Percentiles rank a stretch among this genome's conserved stretches.
Evolutionary conservation across 129 eudicot genomes (phyloP).

Genomic region (Logfia minima): DNA sequence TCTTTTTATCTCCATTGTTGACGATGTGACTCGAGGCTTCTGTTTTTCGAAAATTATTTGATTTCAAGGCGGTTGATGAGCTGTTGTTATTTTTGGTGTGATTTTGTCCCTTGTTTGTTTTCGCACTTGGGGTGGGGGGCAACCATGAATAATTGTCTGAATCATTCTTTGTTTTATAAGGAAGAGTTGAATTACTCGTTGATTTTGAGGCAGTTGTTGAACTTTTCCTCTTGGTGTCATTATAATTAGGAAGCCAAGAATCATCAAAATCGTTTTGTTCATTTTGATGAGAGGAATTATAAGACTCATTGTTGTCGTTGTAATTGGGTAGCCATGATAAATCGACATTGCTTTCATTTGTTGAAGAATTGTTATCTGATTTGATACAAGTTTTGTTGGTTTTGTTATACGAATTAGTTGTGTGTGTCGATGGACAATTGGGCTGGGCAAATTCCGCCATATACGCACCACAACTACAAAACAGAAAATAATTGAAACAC

Average conservation of each 20-base stretch:
- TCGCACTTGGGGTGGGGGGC: slow-evolving; percentile 10
- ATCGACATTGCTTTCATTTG: slow-evolving; percentile 16
- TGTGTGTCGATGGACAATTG: slow-evolving; percentile 13
- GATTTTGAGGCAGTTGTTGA: neutral
- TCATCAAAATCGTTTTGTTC: slow-evolving; percentile 16
- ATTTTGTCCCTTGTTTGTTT: neutral
- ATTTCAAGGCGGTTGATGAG: neutral
- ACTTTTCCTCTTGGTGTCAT: slow-evolving; percentile 3
- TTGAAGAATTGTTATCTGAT: neutral
- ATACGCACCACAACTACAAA: neutral
- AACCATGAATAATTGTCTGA: slow-evolving; percentile 22
- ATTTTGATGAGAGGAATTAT: slow-evolving; percentile 2
- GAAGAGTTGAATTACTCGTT: slow-evolving; percentile 1
- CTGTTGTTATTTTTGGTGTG: too few species aligned
- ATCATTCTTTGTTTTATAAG: slow-evolving; percentile 14
- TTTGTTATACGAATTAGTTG: slow-evolving; percentile 8
- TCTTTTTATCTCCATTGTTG: neutral
- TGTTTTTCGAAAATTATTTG: slow-evolving; percentile 1
- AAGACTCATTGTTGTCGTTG: slow-evolving; percentile 1
- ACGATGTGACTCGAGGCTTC: neutral
- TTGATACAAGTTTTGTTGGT: neutral
- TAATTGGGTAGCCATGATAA: slow-evolving; percentile 29
- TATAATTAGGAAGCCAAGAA: slow-evolving; percentile 33
- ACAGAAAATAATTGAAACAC: neutral
- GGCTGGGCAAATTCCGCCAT: slow-evolving; percentile 14